Conservation (phyloP, 495 filamentous ascomycete genomes). For the Bacidia gigantensis region DNA sequence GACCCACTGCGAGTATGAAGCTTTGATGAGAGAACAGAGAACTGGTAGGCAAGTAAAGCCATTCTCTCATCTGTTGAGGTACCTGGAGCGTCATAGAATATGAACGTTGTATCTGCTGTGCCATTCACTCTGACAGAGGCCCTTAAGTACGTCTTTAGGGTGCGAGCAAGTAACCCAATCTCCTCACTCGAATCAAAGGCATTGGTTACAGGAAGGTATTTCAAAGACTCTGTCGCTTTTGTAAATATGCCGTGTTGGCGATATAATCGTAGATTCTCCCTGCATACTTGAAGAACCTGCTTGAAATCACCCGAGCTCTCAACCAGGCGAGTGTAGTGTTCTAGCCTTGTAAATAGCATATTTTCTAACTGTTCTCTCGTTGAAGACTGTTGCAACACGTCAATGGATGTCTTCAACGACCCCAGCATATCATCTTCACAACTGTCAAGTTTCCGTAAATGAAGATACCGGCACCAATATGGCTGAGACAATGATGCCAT, state of each 20-base stretch:
- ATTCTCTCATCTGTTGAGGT: constrained; percentile 28
- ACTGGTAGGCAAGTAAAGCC: constrained; percentile 43
- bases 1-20: neutral
- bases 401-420: constrained; percentile 36
- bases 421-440: constrained; percentile 26
- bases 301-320: constrained; percentile 24
- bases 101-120: neutral
- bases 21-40: constrained; percentile 24
- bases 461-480: constrained; percentile 54
- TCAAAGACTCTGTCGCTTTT: constrained; percentile 20
- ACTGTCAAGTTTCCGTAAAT: constrained; percentile 31
- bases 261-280: constrained; percentile 32
- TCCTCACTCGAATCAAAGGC: constrained; percentile 17
- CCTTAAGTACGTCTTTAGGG: constrained; percentile 33
- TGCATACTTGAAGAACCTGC: constrained; percentile 30
- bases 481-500: constrained; percentile 49
- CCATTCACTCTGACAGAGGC: constrained; percentile 21
- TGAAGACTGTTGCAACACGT: constrained; percentile 29
- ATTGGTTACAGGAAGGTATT: no score
- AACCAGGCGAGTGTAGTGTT: constrained; percentile 36
- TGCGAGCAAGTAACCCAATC: constrained; percentile 28
- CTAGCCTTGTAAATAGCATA: constrained; percentile 39
- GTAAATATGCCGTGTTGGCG: constrained; percentile 32
- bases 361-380: constrained; percentile 31
- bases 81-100: constrained; percentile 31